phyloP scores from a whole-genome alignment of 208 protist genomes.

The Acanthamoeba pearcei region DNA sequence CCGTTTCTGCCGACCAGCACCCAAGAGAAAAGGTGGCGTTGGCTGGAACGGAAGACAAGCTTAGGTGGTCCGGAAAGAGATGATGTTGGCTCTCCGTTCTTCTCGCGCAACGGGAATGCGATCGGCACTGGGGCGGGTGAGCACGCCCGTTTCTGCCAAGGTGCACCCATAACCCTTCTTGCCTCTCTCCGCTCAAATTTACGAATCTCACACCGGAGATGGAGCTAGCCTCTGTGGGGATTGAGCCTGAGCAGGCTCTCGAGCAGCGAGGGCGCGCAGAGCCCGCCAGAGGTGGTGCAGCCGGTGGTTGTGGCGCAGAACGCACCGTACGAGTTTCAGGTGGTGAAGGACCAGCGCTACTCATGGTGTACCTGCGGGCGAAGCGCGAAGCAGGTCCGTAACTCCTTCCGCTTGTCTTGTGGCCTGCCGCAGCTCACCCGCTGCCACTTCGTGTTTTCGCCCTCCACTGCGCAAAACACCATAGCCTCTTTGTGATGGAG shows the following conservation, averaged over 20 bases:
- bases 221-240: no score
- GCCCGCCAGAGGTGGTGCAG: neutral
- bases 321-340: conserved; percentile 23
- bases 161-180: no score
- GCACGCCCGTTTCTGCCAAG: no score
- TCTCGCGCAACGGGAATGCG: no score
- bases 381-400: conserved; percentile 44
- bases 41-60: no score
- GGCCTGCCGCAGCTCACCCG: neutral
- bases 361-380: conserved; percentile 63
- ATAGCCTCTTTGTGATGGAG: conserved; percentile 63
- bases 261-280: neutral
- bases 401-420: neutral
- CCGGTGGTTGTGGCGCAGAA: conserved; percentile 33
- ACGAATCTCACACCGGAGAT: no score
- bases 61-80: no score
- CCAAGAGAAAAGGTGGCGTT: no score
- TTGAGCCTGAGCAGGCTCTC: neutral
- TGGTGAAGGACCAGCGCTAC: conserved; percentile 7
- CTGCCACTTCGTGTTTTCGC: neutral
- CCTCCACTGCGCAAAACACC: neutral
- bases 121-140: no score
- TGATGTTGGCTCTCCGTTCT: no score
- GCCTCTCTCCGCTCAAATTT: no score
- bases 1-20: no score